Conservation (phyloP, 495 filamentous ascomycete species). For the Geoglossum glabrum region DNA sequence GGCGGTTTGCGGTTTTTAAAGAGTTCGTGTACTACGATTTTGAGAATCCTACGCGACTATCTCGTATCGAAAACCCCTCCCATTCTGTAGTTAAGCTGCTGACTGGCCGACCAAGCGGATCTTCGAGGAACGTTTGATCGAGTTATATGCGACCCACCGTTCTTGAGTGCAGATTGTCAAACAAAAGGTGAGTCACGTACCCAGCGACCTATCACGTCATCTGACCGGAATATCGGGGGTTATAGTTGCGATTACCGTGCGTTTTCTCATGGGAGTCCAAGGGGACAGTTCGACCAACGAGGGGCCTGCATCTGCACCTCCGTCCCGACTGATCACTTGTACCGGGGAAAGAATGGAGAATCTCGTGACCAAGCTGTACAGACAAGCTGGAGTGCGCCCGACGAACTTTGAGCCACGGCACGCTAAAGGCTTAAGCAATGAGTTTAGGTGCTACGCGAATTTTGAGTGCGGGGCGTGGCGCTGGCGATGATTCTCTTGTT, state of each 20-base stretch:
- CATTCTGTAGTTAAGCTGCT: neutral
- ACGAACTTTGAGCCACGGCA: conserved; percentile 45
- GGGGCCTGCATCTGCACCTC: conserved; percentile 1
- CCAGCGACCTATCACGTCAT: neutral
- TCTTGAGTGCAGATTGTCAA: conserved; percentile 61
- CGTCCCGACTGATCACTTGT: conserved; percentile 37
- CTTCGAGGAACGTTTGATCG: conserved; percentile 44
- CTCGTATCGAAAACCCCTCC: conserved; percentile 22
- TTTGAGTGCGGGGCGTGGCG: conserved; percentile 40
- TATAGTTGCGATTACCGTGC: conserved; percentile 47
- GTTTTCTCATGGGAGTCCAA: conserved; percentile 39
- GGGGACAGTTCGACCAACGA: neutral
- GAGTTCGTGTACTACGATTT: conserved; percentile 62
- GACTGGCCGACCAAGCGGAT: conserved; percentile 14
- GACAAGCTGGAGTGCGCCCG: conserved; percentile 25
- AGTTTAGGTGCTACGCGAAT: conserved; percentile 60
- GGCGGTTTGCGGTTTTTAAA: conserved; percentile 45
- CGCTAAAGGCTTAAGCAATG: conserved; percentile 48
- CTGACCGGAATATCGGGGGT: neutral
- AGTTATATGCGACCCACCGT: conserved; percentile 59
- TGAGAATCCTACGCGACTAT: conserved; percentile 38
- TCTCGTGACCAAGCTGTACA: conserved; percentile 31
- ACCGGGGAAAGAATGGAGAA: conserved; percentile 51
- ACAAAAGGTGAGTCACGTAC: conserved; percentile 38
- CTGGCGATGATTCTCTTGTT: conserved; percentile 10